Conservation (phyloP, 805 yeast genomes). For the Saccharomyces mikatae region DNA sequence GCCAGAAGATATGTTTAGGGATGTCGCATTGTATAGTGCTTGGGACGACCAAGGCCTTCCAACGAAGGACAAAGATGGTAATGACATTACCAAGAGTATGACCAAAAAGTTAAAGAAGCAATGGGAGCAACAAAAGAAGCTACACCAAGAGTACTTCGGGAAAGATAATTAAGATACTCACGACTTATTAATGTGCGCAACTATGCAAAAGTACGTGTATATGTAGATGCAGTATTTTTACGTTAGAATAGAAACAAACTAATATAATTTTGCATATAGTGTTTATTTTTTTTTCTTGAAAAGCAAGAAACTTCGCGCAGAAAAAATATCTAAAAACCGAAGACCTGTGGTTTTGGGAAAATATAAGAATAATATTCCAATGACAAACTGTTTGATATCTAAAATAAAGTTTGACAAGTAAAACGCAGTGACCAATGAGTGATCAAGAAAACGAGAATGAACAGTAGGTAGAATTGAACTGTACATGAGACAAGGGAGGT, state of each 20-base stretch:
- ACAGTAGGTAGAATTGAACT: neutral
- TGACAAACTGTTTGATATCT: neutral
- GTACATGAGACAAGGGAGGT: neutral
- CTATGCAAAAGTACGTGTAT: neutral
- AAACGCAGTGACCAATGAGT: neutral
- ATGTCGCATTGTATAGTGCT: slow-evolving; percentile 46
- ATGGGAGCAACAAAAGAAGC: slow-evolving; percentile 72
- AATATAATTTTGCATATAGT: neutral
- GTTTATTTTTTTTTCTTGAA: neutral
- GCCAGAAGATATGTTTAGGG: slow-evolving; percentile 69
- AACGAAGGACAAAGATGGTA: slow-evolving; percentile 64
- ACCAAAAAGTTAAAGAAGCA: slow-evolving; percentile 74
- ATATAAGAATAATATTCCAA: neutral
- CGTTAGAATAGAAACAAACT: slow-evolving; percentile 1
- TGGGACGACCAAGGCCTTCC: slow-evolving; percentile 90
- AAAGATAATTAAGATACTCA: neutral
- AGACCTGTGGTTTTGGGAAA: neutral
- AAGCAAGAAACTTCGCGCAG: neutral
- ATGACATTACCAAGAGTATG: slow-evolving; percentile 77
- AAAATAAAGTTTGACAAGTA: neutral
- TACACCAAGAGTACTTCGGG: slow-evolving; percentile 55
- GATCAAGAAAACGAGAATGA: neutral
- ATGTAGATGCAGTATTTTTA: neutral
- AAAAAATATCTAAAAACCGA: neutral
- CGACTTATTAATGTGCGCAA: neutral